Evolutionary conservation across 306 rosid species (phyloP), one percentile per base, ranked within the genome.

Genomic region (Pterocarpus santalinus): DNA sequence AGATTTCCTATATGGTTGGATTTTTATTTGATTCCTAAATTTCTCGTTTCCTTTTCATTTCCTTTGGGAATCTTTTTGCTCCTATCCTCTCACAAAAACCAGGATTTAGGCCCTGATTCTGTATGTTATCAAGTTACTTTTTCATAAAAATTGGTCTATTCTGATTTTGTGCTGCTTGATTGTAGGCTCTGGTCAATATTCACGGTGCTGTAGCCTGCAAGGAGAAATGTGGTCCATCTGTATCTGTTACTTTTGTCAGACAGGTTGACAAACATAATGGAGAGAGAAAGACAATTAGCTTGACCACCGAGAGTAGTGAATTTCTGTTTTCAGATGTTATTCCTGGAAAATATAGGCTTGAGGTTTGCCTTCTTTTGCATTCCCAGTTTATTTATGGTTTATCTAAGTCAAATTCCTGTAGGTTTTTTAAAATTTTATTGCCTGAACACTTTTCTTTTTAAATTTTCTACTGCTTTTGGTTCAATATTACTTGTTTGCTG

Each of bases 291-390:
- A 82, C 91, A 52, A 60, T 86, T 76, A 81, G 86, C 87, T 85
- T 93, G 91, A 88, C 89, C 28, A 66, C 91, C 39, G 88, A 85
- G 77, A 92, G 91, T 78, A 69, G 79, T 75, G 90, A 88, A 76
- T 95, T 90, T 83, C 77, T 66, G 83, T 91, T 95, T 84, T 76
- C 89, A 39, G 85, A 89, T 52, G 85, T 93, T 83, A 64, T 95
- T 80, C 98, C 99, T 76, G 99, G 99, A 88, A 90, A 95, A 77
- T 92, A 93, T 92, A 90, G 88, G 83, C 84, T 93, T 44, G 96
- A 92, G 98, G 99, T 95, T 83, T 80, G 86, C 46, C 62, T 51
- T 38, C 71, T 67, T 71, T 17, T 76, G 32, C 47, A n/a, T 78
- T 79, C 65, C 73, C 64, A 57, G 75, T 66, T 63, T 75, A 55